These are phyloP conservation scores for Phytophthora podocarpi DNA, from an alignment of 352 stramenopile genomes.

Conservation along the genomic window DNA sequence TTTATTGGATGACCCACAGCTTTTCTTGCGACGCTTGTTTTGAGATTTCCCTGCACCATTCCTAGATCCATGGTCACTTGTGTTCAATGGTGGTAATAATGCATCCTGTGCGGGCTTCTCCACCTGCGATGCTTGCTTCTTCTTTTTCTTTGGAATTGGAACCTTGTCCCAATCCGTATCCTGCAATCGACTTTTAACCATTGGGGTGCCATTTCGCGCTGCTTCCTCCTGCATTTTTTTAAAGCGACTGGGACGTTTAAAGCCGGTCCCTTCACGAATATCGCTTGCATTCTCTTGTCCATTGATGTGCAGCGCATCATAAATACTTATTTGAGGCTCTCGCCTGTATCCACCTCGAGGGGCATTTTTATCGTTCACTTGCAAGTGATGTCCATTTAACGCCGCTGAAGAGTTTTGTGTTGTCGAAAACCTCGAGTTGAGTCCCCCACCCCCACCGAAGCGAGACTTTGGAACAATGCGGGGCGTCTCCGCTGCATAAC, in stretches of 20 bases:
- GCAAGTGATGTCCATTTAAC: conserved; percentile 7
- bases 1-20: conserved; percentile 12
- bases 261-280: conserved; percentile 37
- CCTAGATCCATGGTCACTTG: conserved; percentile 5
- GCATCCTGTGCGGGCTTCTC: conserved; percentile 6
- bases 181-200: conserved; percentile 43
- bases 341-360: conserved; percentile 31
- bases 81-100: neutral
- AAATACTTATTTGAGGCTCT: conserved; percentile 63
- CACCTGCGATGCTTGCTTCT: conserved; percentile 18
- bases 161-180: conserved; percentile 52
- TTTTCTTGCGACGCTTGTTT: conserved; percentile 35
- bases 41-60: conserved; percentile 12
- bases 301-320: conserved; percentile 61
- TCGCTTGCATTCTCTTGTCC: conserved; percentile 36
- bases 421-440: conserved; percentile 3
- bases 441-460: conserved; percentile 24
- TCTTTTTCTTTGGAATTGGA: conserved; percentile 57
- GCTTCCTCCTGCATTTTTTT: conserved; percentile 58
- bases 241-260: conserved; percentile 62
- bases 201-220: conserved; percentile 41
- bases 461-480: conserved; percentile 33
- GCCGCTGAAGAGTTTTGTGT: neutral
- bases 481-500: conserved; percentile 12
- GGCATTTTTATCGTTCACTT: conserved; percentile 17